These are phyloP conservation scores for Agrostemma githago DNA, from an alignment of 148 eudicot genomes.

Conservation along the genomic window DNA sequence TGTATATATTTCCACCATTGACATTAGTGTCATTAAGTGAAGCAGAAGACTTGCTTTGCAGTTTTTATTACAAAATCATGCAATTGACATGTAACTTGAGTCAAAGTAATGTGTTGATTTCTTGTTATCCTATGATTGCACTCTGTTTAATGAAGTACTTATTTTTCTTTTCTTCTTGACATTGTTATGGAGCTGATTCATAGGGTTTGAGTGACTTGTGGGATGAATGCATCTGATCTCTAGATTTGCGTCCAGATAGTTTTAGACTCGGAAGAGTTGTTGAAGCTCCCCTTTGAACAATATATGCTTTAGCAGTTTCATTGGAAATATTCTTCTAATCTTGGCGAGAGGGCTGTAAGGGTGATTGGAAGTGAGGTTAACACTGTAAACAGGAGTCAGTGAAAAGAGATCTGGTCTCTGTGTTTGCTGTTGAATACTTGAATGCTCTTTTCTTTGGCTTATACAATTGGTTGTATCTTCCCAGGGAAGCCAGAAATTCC, in stretches of 20 bases:
- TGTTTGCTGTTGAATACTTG: too few relatives aligned
- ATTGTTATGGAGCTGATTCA: too few relatives aligned
- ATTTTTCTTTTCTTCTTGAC: neutral
- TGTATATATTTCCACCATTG: neutral
- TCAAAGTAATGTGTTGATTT: neutral
- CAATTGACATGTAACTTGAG: neutral
- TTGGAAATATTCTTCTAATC: too few relatives aligned
- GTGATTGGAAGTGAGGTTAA: too few relatives aligned
- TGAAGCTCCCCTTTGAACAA: too few relatives aligned
- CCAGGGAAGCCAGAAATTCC: conserved; percentile 75
- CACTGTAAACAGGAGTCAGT: too few relatives aligned
- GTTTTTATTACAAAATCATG: neutral
- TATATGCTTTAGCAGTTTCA: too few relatives aligned
- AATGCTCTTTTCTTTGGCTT: neutral
- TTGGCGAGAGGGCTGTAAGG: too few relatives aligned
- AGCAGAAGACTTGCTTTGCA: neutral
- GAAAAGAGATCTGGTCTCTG: too few relatives aligned
- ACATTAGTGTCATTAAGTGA: neutral
- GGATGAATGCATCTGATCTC: neutral
- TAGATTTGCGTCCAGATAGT: too few relatives aligned
- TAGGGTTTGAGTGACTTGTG: too few relatives aligned
- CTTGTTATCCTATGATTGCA: neutral
- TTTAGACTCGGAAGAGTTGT: too few relatives aligned
- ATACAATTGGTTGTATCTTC: conserved; percentile 3
- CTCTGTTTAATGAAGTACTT: neutral